phyloP scores from a whole-genome alignment of 768 basidiomycete species.

The Hericium alpestre region DNA sequence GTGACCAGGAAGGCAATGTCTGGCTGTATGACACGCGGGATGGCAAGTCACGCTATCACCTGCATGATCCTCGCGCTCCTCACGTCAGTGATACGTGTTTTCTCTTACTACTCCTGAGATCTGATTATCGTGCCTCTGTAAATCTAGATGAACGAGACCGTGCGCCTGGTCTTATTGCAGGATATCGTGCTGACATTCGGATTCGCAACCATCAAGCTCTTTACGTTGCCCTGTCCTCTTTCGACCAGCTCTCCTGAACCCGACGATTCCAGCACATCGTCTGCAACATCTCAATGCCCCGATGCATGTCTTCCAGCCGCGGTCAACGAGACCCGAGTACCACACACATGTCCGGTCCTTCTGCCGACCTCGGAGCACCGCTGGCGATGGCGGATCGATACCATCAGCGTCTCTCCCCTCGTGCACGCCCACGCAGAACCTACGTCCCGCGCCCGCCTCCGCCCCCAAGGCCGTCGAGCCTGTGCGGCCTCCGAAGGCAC shows the following conservation, averaged over 20 bases:
- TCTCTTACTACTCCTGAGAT: not conserved
- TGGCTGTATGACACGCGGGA: not conserved
- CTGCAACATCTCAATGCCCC: no score
- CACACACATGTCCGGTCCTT: slow-evolving; percentile 10
- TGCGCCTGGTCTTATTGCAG: not conserved
- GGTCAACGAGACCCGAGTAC: no score
- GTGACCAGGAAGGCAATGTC: not conserved
- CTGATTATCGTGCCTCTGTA: not conserved
- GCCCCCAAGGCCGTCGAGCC: slow-evolving; percentile 9
- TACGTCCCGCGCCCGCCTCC: not conserved
- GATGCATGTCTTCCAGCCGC: no score
- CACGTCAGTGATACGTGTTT: not conserved
- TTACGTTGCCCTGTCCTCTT: not conserved
- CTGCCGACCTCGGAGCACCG: slow-evolving; percentile 35
- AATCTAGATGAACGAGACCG: slow-evolving; percentile 1
- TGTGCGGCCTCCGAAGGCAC: no score
- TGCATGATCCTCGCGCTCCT: not conserved
- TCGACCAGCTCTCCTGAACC: not conserved
- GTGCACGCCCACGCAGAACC: slow-evolving; percentile 11
- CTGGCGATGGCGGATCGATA: slow-evolving; percentile 53
- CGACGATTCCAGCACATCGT: not conserved
- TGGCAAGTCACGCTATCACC: not conserved
- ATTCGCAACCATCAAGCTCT: not conserved
- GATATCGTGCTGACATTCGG: slow-evolving; percentile 1
- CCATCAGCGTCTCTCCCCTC: slow-evolving; percentile 30